Evolutionary conservation across 2,329 filamentous ascomycete genomes (phyloP).

Genomic region (Alternaria sp.): DNA sequence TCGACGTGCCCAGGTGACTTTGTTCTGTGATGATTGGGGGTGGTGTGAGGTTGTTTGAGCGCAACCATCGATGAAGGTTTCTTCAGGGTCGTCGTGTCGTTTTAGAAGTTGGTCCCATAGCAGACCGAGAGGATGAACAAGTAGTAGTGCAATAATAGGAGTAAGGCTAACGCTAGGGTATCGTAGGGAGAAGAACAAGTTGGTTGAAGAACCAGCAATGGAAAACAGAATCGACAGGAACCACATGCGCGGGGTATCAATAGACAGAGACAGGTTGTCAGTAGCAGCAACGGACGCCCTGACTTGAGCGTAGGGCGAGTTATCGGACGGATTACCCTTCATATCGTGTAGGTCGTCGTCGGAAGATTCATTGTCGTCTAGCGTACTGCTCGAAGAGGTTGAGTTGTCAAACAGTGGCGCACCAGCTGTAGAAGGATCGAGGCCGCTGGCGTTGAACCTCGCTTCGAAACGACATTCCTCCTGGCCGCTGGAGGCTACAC

Average conservation of each 20-base stretch:
- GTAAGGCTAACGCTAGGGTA: constrained; percentile 92
- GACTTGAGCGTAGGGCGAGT: constrained; percentile 81
- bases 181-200: constrained; percentile 87
- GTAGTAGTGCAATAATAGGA: constrained; percentile 83
- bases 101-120: constrained; percentile 80
- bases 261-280: constrained; percentile 80
- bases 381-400: constrained; percentile 43
- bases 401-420: constrained; percentile 36
- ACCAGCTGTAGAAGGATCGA: constrained; percentile 33
- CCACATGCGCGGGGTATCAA: constrained; percentile 92
- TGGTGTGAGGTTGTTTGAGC: constrained; percentile 41
- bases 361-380: constrained; percentile 42
- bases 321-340: constrained; percentile 66
- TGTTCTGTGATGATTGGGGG: constrained; percentile 13
- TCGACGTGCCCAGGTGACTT: constrained; percentile 46
- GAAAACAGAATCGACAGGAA: constrained; percentile 80
- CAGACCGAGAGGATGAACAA: constrained; percentile 84
- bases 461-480: constrained; percentile 43
- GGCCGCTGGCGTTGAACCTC: constrained; percentile 44
- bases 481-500: constrained; percentile 37
- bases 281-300: constrained; percentile 80
- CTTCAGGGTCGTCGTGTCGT: constrained; percentile 62
- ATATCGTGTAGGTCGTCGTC: constrained; percentile 49
- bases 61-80: constrained; percentile 67
- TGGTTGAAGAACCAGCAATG: constrained; percentile 81